Evolutionary conservation across 2,329 filamentous ascomycete genomes (phyloP), one percentile per base, ranked within the genome.

Genomic region (Fusarium agapanthi): DNA sequence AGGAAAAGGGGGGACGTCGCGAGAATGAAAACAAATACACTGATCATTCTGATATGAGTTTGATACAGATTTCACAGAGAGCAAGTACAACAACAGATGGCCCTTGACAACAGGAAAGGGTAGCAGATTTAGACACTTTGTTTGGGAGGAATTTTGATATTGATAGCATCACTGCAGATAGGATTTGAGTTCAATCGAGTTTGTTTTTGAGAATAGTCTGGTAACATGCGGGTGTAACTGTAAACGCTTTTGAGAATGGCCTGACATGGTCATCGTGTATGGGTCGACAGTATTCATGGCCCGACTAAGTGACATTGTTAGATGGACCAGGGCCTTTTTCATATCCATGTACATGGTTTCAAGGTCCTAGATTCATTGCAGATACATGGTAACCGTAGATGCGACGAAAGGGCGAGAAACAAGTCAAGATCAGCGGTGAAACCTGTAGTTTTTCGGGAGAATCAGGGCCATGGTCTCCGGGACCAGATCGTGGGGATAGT

Each of bases 101-200:
- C 72, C 69, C 71, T 73, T 77, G 66, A 70, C 51, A 63, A 74
- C 69, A 74, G 72, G 65, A 75, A 66, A 75, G 74, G 76, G 76
- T 77, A 78, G 76, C 76, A 77, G 76, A 77, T 69, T 76, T 76
- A 76, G 44, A 71, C 41, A 67, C 41, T 66, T 66, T 72, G 62
- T 75, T 74, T 70, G 63, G 61, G 59, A 67, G 64, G 59, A 55
- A 50, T 58, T 63, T 67, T 55, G 37, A 38, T 55, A 71, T 75
- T 67, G 50, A 56, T 50, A 62, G 44, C 51, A 62, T 44, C 18
- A 35, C 47, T 43, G 24, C 53, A 41, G 32, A 50, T 58, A 54
- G 45, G 43, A 45, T 47, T 47, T 40, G 51, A 70, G 44, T 51
- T 51, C 22, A 57, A 67, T 67, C 16, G 26, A 61, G 18, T 44